Evolutionary conservation across 169 alveolate species (phyloP).

Genomic region (Plasmodium gaboni): DNA sequence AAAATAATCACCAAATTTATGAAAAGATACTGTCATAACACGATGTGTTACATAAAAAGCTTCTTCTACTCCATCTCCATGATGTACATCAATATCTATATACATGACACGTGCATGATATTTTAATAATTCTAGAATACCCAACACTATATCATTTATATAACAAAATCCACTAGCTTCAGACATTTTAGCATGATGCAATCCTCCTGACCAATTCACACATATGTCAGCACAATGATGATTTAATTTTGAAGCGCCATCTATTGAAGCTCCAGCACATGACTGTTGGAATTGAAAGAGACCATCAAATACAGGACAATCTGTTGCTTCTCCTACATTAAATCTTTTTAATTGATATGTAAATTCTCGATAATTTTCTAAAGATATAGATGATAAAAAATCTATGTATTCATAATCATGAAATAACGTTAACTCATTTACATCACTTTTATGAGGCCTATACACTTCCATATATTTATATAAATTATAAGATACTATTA

Average conservation of each 20-base stretch:
- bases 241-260: slow-evolving; percentile 95
- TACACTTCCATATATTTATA: slow-evolving; percentile 97
- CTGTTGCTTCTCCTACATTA: slow-evolving; percentile 96
- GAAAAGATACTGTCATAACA: slow-evolving; percentile 98
- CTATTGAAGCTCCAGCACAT: slow-evolving; percentile 98
- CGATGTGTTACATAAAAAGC: slow-evolving; percentile 98
- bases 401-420: slow-evolving; percentile 96
- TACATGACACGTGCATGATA: slow-evolving; percentile 99
- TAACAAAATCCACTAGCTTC: slow-evolving; percentile 99
- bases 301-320: slow-evolving; percentile 99
- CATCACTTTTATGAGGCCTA: slow-evolving; percentile 97
- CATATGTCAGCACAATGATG: slow-evolving; percentile 96
- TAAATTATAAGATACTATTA: slow-evolving; percentile 95
- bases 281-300: slow-evolving; percentile 96
- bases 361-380: slow-evolving; percentile 90
- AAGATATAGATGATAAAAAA: slow-evolving; percentile 89
- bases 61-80: slow-evolving; percentile 99
- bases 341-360: slow-evolving; percentile 91
- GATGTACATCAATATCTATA: slow-evolving; percentile 99
- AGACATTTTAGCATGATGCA: slow-evolving; percentile 97
- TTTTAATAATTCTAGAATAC: slow-evolving; percentile 96
- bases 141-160: slow-evolving; percentile 98
- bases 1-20: slow-evolving; percentile 98
- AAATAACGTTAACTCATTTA: slow-evolving; percentile 95
- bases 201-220: slow-evolving; percentile 99